phyloP scores from a whole-genome alignment of 345 rosid genomes.

The Syzygium jambos region DNA sequence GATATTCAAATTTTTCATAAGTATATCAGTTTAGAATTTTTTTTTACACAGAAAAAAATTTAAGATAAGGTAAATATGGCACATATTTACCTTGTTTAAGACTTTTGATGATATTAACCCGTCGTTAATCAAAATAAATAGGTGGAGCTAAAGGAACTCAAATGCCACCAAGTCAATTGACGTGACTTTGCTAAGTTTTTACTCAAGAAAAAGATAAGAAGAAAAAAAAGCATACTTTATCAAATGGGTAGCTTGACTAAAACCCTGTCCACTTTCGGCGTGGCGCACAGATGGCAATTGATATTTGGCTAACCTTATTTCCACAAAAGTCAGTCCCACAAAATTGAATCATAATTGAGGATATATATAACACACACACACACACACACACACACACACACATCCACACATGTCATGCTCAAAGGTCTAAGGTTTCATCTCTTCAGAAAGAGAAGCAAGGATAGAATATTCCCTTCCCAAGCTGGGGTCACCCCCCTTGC shows the following conservation, averaged over 20 bases:
- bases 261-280: background rate
- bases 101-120: background rate
- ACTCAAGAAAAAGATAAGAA: background rate
- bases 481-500: background rate
- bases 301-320: background rate
- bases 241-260: background rate
- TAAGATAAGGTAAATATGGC: background rate
- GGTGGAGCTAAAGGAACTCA: background rate
- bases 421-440: background rate
- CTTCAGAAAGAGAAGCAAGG: background rate
- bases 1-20: accelerated
- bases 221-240: background rate
- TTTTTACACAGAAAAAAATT: background rate
- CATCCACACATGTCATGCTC: background rate
- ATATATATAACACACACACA: background rate
- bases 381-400: background rate
- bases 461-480: background rate
- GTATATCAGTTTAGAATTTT: accelerated
- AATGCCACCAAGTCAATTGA: background rate
- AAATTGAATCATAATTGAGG: background rate
- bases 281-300: background rate
- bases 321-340: background rate
- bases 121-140: background rate
- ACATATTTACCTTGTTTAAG: no score
- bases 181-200: background rate